Conservation (phyloP, 2,329 filamentous ascomycete species). For the Aureobasidium sp. region DNA sequence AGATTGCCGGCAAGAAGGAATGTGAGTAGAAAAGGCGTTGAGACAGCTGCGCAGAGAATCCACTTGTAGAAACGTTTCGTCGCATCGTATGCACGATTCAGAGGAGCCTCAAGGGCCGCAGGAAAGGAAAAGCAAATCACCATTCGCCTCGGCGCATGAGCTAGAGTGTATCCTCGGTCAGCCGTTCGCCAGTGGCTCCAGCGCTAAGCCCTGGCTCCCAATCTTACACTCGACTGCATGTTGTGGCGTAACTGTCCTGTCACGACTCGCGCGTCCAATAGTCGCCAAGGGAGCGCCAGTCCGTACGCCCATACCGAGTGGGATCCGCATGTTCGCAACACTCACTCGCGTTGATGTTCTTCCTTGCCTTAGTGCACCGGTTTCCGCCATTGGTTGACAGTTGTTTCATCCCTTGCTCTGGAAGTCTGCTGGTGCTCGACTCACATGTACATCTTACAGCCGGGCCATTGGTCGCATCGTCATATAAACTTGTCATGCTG, state of each 20-base stretch:
- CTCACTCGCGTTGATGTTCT: not conserved
- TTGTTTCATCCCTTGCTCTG: conserved; percentile 27
- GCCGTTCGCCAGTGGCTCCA: conserved; percentile 9
- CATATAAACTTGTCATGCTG: conserved; percentile 2
- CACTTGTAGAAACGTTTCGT: not conserved
- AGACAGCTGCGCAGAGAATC: not conserved
- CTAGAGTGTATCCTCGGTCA: conserved; percentile 13
- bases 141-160: conserved; percentile 17
- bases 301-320: not conserved
- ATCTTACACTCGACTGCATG: conserved; percentile 8
- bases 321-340: conserved; percentile 10
- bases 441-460: conserved; percentile 2
- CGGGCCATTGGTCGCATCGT: not conserved
- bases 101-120: conserved; percentile 7
- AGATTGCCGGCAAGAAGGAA: not conserved
- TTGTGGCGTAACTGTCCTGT: conserved; percentile 11
- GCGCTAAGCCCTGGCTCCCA: conserved; percentile 12
- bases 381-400: conserved; percentile 14
- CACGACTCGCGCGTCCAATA: conserved; percentile 11
- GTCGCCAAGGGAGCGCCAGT: not conserved
- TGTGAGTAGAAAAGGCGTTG: not conserved
- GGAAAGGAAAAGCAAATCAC: conserved; percentile 11
- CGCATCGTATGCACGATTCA: conserved; percentile 1
- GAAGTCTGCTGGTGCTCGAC: conserved; percentile 1
- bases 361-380: conserved; percentile 13